Evolutionary conservation across 306 rosid species (phyloP), one percentile per base, ranked within the genome.

Genomic region (Cicer pinnatifidum): DNA sequence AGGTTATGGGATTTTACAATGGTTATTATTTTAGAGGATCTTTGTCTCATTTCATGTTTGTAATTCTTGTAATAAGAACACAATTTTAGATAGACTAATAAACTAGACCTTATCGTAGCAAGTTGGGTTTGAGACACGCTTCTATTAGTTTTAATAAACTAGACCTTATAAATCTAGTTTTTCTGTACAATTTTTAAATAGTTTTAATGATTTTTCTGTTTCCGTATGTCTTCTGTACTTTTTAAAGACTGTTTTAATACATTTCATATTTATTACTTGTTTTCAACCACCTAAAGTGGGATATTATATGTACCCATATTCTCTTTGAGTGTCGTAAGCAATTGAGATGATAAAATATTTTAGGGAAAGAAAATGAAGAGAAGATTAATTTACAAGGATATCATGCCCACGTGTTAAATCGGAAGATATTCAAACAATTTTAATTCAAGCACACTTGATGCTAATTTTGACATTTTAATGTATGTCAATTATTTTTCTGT

Each of bases 11-110:
- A 40, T 53, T 65, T 68, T 56, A 50, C 53, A 37, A 48, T 47
- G 28, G 56, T 38, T 75, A 28, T 28, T 28, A 3, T 23, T 40
- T 15, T 60, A 60, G 76, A 43, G 67, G 51, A 73, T 67, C 9
- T 50, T 39, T 38, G 39, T 28, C 74, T 15, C n/a, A 12, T 46
- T 60, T 44, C 19, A 19, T 45, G 69, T 70, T 71, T 65, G 75
- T 71, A 64, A 70, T 71, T 81, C 65, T 75, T 81, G 75, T 76
- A 75, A 75, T 38, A 70, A 70, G 74, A 76, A 54, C 50, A 37
- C 63, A n/a, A 28, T 70, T 57, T 51, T 71, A 45, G 78, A 64
- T 63, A 63, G 77, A 62, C 15, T 45, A 69, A 69, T 81, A 70
- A 19, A 20, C 5, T 45, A 44, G 6, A 62, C 9, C 53, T 68